Base-by-base conservation (phyloP, 352 stramenopile genomes). In the Globisporangium irregulare region DNA sequence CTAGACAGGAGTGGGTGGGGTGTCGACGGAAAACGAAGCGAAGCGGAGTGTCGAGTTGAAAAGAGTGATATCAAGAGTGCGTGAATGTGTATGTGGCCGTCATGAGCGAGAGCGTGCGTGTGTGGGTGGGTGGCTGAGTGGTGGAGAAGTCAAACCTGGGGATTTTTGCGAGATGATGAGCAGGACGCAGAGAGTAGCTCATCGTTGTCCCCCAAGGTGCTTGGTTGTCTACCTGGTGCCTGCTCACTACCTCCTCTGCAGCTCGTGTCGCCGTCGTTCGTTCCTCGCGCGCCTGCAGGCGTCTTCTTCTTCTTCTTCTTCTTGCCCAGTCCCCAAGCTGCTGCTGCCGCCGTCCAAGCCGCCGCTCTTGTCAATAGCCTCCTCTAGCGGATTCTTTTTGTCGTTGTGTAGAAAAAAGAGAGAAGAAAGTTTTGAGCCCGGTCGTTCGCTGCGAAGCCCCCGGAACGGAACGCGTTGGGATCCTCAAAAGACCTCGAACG, bases 21-120 rank as follows among this genome's bases (percentile, higher is more conserved):
- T 64, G 68, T 64, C 59, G 65, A 57, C 29, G 32, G 12, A 59
- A 27, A 62, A 62, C 25, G 56, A 62, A 62, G 36, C 50, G 14
- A 59, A n/a, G 29, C 12, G 29, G 56, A 62, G 56, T 50, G 36
- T 36, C 10, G 51, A 27, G 27, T 61, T 55, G 24, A 38, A 66
- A 34, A 66, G 60, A 70, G 64, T 54, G 43, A 22, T 38, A 36
- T 54, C 32, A 27, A 67, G 48, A 59, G 48, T 59, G 32, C 53
- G 62, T 67, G 62, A 36, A 51, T 53, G 62, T 67, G 43, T 60
- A 43, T 60, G 27, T 60, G 56, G 32, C 56, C 32, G 32, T 32
- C 56, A 62, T 25, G 56, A 50, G 56, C 18, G 8, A 50, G 56
- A 50, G 8, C 1, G 56, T 29, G 56, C 29, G n/a, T 50, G 32